Percentiles rank a stretch among this genome's conserved stretches.
Evolutionary conservation across 352 stramenopile species (phyloP).

Genomic region (Pythium coloratum): DNA sequence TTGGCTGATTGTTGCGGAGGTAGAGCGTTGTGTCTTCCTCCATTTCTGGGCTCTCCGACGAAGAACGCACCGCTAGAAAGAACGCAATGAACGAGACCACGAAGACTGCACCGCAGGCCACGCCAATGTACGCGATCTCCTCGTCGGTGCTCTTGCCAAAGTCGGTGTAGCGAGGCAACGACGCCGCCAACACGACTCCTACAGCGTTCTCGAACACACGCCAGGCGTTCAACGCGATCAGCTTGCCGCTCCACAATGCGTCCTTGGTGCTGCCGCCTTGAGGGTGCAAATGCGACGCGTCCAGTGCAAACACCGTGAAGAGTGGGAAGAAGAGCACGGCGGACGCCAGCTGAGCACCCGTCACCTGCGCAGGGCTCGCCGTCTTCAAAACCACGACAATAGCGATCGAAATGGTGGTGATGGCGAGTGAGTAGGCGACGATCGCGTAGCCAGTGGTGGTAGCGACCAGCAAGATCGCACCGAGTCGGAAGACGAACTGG

Average conservation of each 20-base stretch:
- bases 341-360: slow-evolving; percentile 38
- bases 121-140: slow-evolving; percentile 37
- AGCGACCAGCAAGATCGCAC: slow-evolving; percentile 62
- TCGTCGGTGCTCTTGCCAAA: slow-evolving; percentile 49
- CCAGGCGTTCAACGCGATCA: slow-evolving; percentile 51
- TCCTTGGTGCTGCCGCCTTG: slow-evolving; percentile 32
- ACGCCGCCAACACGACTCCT: slow-evolving; percentile 39
- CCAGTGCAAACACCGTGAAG: slow-evolving; percentile 61
- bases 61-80: slow-evolving; percentile 17
- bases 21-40: slow-evolving; percentile 28
- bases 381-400: slow-evolving; percentile 37
- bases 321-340: slow-evolving; percentile 67
- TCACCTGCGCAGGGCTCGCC: slow-evolving; percentile 37
- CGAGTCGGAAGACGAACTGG: slow-evolving; percentile 61
- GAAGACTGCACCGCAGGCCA: slow-evolving; percentile 42
- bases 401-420: slow-evolving; percentile 40
- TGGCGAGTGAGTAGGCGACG: slow-evolving; percentile 34
- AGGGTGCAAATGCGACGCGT: slow-evolving; percentile 46
- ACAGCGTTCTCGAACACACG: slow-evolving; percentile 55
- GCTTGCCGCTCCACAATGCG: slow-evolving; percentile 37
- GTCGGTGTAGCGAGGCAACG: slow-evolving; percentile 57
- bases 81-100: slow-evolving; percentile 33
- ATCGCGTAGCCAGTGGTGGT: slow-evolving; percentile 57
- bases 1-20: slow-evolving; percentile 9
- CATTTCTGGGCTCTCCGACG: slow-evolving; percentile 3